These are phyloP conservation scores for Rosa chinensis DNA, from an alignment of 306 rosid genomes.

Conservation along the genomic window DNA sequence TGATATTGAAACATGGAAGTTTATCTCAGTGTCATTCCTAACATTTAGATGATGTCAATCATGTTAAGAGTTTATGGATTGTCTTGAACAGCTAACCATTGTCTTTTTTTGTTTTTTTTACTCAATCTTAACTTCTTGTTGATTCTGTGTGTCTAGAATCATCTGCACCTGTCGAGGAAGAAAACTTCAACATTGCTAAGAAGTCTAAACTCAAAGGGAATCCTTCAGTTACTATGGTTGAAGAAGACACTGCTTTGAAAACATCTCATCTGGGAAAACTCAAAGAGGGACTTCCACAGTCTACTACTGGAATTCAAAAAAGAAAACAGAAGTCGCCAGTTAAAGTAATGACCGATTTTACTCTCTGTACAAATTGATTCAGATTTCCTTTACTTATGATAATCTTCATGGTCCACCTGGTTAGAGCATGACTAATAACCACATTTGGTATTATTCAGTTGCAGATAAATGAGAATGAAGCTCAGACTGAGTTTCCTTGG, in stretches of 20 bases:
- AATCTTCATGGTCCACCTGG: constrained; percentile 20
- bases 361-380: constrained; percentile 16
- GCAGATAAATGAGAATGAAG: constrained; percentile 55
- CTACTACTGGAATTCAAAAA: constrained; percentile 49
- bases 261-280: constrained; percentile 42
- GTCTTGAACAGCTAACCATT: neutral
- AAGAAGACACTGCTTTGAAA: constrained; percentile 36
- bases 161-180: constrained; percentile 52
- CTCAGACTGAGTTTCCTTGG: constrained; percentile 40
- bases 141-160: constrained; percentile 51
- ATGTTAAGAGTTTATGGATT: neutral
- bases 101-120: neutral
- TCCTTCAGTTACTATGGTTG: constrained; percentile 40
- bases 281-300: constrained; percentile 43
- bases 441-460: constrained; percentile 33
- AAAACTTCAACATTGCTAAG: constrained; percentile 34
- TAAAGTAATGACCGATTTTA: constrained; percentile 46
- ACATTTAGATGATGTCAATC: neutral
- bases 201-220: constrained; percentile 52
- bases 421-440: constrained; percentile 30
- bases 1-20: constrained; percentile 8
- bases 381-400: neutral
- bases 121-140: constrained; percentile 26
- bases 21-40: constrained; percentile 20
- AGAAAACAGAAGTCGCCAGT: constrained; percentile 58